phyloP scores from a whole-genome alignment of 345 rosid genomes.

The Syzygium aromaticum region DNA sequence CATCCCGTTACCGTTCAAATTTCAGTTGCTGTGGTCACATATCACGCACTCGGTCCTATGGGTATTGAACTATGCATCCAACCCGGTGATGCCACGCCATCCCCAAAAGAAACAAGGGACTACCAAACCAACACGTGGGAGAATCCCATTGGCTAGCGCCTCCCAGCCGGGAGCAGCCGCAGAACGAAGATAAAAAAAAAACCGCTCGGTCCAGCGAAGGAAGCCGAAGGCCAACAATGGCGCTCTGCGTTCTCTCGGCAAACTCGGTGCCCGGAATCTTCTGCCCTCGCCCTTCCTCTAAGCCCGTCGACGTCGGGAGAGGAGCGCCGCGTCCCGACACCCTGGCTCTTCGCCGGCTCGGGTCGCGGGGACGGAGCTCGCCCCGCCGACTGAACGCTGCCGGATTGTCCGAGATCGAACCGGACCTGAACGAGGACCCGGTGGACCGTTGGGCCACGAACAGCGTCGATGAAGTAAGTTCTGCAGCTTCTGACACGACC shows the following conservation, averaged over 20 bases:
- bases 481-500: neutral
- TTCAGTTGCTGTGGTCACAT: neutral
- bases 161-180: neutral
- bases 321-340: neutral
- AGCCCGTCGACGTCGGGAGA: neutral
- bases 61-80: neutral
- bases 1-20: neutral
- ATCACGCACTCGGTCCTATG: neutral
- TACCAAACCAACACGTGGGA: neutral
- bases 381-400: slow-evolving; percentile 25
- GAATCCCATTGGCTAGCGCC: neutral
- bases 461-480: slow-evolving; percentile 42
- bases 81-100: neutral
- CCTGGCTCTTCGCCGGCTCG: neutral
- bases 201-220: neutral
- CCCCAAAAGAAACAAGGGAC: neutral
- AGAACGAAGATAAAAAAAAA: neutral
- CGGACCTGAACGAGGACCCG: slow-evolving; percentile 85
- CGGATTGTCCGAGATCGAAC: slow-evolving; percentile 65
- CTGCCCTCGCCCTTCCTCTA: neutral
- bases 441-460: slow-evolving; percentile 60
- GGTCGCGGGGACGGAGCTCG: neutral
- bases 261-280: slow-evolving; percentile 35
- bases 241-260: slow-evolving; percentile 32
- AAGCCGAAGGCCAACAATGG: slow-evolving; percentile 21